Evolutionary conservation across 106 monocot species (phyloP).

Genomic region (Xerophyta viscosa): DNA sequence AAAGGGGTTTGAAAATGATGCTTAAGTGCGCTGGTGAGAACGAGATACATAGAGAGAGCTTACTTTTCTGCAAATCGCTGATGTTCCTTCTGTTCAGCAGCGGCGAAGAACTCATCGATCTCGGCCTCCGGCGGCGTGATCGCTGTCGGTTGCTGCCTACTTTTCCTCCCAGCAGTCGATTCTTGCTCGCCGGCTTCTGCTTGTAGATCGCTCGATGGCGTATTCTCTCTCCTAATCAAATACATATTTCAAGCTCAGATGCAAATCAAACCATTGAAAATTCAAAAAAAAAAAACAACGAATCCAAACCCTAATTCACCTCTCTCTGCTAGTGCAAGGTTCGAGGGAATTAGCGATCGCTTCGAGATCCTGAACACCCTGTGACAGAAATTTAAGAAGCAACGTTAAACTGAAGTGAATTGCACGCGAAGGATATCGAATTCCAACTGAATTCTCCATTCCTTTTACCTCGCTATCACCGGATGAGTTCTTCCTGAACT

Average conservation of each 20-base stretch:
- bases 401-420: background rate
- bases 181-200: slow-evolving; percentile 19
- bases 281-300: background rate
- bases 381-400: background rate
- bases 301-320: slow-evolving; percentile 10
- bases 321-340: slow-evolving; percentile 18
- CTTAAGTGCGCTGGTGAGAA: no score
- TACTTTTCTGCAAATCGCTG: slow-evolving; percentile 60
- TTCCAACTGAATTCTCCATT: slow-evolving; percentile 9
- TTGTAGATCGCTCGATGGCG: slow-evolving; percentile 14
- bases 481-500: background rate
- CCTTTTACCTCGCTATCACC: slow-evolving; percentile 23
- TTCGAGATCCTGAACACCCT: slow-evolving; percentile 11
- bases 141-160: background rate
- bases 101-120: slow-evolving; percentile 71
- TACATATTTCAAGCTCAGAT: no score
- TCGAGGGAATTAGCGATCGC: slow-evolving; percentile 1
- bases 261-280: slow-evolving; percentile 1
- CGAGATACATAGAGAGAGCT: slow-evolving; percentile 2
- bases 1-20: background rate
- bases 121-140: slow-evolving; percentile 36
- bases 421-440: background rate
- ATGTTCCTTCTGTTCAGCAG: slow-evolving; percentile 32
- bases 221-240: slow-evolving; percentile 25
- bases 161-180: slow-evolving; percentile 13